A percentile compares a stretch with the other conserved stretches of the same genome.
phyloP scores from a whole-genome alignment of 768 basidiomycete species.

The Tylopilus cervinicoccineus region DNA sequence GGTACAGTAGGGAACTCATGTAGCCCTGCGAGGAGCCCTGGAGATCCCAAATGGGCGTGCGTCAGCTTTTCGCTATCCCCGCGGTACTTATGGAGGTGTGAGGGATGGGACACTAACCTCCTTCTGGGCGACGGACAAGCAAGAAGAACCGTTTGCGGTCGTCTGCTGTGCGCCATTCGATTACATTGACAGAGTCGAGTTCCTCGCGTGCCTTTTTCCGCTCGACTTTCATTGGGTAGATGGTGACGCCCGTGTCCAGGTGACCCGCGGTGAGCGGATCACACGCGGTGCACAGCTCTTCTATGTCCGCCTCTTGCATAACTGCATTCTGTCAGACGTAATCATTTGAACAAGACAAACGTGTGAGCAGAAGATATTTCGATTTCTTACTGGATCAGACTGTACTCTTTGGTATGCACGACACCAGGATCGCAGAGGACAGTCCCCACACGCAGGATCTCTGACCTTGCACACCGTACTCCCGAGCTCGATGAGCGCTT shows the following conservation, averaged over 20 bases:
- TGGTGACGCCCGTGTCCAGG: slow-evolving; percentile 42
- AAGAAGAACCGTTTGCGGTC: slow-evolving; percentile 57
- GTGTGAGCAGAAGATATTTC: background rate
- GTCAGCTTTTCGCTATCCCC: slow-evolving; percentile 5
- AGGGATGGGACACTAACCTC: slow-evolving; percentile 46
- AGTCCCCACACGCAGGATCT: slow-evolving; percentile 67
- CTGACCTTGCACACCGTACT: slow-evolving; percentile 89
- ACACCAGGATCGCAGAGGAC: slow-evolving; percentile 71
- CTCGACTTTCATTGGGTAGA: slow-evolving; percentile 84
- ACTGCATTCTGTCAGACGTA: background rate
- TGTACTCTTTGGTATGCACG: slow-evolving; percentile 45
- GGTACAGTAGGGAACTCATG: slow-evolving; percentile 78
- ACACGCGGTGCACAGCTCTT: slow-evolving; percentile 72
- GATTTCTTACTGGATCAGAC: slow-evolving; percentile 12
- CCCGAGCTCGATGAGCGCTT: slow-evolving; percentile 93
- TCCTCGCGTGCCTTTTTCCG: slow-evolving; percentile 85
- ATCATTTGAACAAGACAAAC: background rate
- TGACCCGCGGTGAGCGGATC: slow-evolving; percentile 44
- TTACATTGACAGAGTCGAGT: slow-evolving; percentile 77
- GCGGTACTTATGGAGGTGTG: background rate
- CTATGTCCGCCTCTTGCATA: slow-evolving; percentile 52
- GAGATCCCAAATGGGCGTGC: background rate
- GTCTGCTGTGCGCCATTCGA: slow-evolving; percentile 62
- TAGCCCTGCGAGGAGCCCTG: slow-evolving; percentile 87
- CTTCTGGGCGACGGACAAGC: slow-evolving; percentile 77